These are phyloP conservation scores for Salix caprea DNA, from an alignment of 345 rosid species.

Conservation along the genomic window DNA sequence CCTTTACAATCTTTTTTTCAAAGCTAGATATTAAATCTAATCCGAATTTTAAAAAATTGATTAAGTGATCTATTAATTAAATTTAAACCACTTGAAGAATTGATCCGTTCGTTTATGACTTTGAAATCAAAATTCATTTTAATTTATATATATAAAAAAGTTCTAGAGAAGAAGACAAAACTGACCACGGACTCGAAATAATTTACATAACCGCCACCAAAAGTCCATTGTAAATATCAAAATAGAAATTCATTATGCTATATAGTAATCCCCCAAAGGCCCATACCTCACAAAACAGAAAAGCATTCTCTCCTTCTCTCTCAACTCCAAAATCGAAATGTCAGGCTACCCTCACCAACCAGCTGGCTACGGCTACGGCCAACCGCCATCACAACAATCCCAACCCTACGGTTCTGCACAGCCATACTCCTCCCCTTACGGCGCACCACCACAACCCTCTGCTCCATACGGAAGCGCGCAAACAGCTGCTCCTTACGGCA, in stretches of 20 bases:
- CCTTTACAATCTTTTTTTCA: no score
- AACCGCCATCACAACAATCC: constrained; percentile 31
- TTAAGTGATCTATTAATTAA: no score
- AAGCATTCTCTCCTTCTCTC: not conserved
- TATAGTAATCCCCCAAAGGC: not conserved
- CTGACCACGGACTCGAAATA: no score
- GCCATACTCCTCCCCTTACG: constrained; percentile 22
- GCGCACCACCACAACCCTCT: constrained; percentile 22
- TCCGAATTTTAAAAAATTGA: no score
- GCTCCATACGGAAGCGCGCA: constrained; percentile 13
- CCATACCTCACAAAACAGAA: not conserved
- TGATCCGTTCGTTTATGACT: no score
- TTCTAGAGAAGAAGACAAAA: accelerated
- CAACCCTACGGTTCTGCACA: constrained; percentile 40
- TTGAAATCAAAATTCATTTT: no score
- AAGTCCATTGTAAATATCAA: no score
- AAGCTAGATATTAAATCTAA: no score
- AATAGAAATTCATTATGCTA: not conserved
- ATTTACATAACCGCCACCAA: no score
- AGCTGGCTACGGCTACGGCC: constrained; percentile 60
- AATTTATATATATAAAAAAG: no score
- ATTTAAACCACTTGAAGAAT: no score
- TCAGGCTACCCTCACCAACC: constrained; percentile 46
- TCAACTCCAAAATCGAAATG: constrained; percentile 10
- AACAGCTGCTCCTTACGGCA: constrained; percentile 30